phyloP scores from a whole-genome alignment of 2,329 filamentous ascomycete species.

The Daldinia sp. region DNA sequence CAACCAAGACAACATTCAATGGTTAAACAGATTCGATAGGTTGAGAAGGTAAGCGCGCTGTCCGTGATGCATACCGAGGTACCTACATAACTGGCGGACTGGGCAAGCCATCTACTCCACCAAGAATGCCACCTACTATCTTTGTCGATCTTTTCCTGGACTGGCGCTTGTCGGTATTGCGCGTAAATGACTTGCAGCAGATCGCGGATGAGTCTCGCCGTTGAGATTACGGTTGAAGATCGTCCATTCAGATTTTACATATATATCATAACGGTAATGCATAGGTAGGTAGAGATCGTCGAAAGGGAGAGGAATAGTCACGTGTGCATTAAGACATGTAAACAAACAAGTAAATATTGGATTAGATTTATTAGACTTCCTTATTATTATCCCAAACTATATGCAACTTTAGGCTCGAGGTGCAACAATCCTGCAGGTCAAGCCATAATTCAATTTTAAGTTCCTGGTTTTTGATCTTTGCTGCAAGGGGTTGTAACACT shows the following conservation, averaged over 20 bases:
- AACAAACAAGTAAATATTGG: background rate
- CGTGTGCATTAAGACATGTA: background rate
- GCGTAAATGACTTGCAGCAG: constrained; percentile 15
- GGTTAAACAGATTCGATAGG: background rate
- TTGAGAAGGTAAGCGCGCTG: background rate
- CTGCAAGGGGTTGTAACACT: constrained; percentile 31
- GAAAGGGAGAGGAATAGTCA: background rate
- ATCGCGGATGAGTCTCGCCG: constrained; percentile 15
- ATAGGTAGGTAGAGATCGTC: background rate
- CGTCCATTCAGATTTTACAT: background rate
- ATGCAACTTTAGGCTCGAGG: constrained; percentile 8
- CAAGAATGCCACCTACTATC: constrained; percentile 18
- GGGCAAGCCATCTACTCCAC: constrained; percentile 10
- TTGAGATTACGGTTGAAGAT: constrained; percentile 12
- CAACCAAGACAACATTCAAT: background rate
- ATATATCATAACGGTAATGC: background rate
- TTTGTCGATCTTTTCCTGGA: constrained; percentile 20
- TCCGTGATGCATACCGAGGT: background rate
- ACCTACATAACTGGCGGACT: too few species aligned
- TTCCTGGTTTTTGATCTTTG: constrained; percentile 10
- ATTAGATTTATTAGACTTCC: background rate
- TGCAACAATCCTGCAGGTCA: constrained; percentile 1
- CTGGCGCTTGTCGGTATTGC: constrained; percentile 17
- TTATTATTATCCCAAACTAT: constrained; percentile 8
- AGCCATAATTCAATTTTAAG: constrained; percentile 8